Evolutionary conservation across 495 filamentous ascomycete genomes (phyloP).

Genomic region (Penicillium ucsense): DNA sequence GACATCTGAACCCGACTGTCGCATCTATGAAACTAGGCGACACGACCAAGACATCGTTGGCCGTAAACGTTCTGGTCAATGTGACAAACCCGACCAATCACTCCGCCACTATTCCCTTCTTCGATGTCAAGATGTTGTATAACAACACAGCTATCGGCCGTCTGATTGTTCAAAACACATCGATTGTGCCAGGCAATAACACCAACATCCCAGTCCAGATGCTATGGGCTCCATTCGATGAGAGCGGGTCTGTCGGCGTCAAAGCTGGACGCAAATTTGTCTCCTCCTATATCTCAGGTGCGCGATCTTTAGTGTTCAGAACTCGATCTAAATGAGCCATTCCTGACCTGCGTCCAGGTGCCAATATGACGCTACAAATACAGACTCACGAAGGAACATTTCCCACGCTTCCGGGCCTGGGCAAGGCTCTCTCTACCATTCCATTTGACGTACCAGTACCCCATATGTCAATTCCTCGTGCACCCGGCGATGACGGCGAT

Average conservation of each 20-base stretch:
- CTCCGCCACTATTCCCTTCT: conserved; percentile 65
- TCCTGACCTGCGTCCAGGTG: conserved; percentile 29
- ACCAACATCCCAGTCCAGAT: conserved; percentile 57
- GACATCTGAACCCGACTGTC: conserved; percentile 49
- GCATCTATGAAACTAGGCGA: conserved; percentile 55
- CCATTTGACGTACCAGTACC: conserved; percentile 61
- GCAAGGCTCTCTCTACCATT: conserved; percentile 59
- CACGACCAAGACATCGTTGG: conserved; percentile 59
- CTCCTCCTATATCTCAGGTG: conserved; percentile 80
- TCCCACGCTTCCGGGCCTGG: conserved; percentile 62
- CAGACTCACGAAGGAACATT: conserved; percentile 58
- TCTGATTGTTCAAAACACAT: conserved; percentile 50
- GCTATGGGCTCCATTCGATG: conserved; percentile 57
- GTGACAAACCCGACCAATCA: conserved; percentile 87
- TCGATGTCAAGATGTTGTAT: conserved; percentile 63
- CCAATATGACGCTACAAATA: conserved; percentile 69
- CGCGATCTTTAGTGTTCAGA: conserved; percentile 1
- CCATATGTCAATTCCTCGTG: conserved; percentile 44
- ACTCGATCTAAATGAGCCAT: too few relatives aligned
- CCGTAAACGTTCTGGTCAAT: conserved; percentile 59
- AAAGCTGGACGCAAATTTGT: conserved; percentile 60
- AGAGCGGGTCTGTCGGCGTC: conserved; percentile 49
- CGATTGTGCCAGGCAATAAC: conserved; percentile 60
- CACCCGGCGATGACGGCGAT: conserved; percentile 29
- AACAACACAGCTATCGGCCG: conserved; percentile 70